phyloP scores from a whole-genome alignment of 1,139 yeast species.

The Blastobotrys raffinosifermentans region DNA sequence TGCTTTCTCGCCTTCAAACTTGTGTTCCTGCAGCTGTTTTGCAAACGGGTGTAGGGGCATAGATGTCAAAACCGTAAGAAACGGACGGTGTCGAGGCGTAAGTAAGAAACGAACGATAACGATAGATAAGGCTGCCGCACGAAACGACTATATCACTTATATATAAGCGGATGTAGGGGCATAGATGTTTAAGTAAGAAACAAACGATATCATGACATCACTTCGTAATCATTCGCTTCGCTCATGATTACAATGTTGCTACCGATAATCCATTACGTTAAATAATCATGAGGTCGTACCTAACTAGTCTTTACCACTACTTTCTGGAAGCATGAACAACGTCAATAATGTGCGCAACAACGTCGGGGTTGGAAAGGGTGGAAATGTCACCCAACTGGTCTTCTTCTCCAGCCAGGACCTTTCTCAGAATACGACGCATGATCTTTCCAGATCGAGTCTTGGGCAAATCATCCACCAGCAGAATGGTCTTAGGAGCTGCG shows the following conservation, averaged over 20 bases:
- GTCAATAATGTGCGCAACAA: slow-evolving; percentile 67
- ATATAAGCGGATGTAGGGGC: too few species aligned
- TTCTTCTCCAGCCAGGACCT: slow-evolving; percentile 80
- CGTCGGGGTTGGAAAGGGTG: slow-evolving; percentile 81
- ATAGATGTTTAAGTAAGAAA: too few species aligned
- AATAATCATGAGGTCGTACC: too few species aligned
- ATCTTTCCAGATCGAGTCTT: slow-evolving; percentile 97
- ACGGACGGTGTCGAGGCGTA: too few species aligned
- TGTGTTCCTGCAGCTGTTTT: slow-evolving; percentile 17
- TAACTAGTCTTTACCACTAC: too few species aligned
- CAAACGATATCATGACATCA: too few species aligned
- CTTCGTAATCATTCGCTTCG: too few species aligned
- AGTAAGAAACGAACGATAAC: too few species aligned
- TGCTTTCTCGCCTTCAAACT: slow-evolving; percentile 22
- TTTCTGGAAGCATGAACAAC: slow-evolving; percentile 24
- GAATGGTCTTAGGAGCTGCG: slow-evolving; percentile 92
- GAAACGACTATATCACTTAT: too few species aligned
- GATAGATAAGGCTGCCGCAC: too few species aligned
- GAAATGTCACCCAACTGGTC: slow-evolving; percentile 90
- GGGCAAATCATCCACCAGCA: slow-evolving; percentile 85
- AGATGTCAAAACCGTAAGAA: not conserved
- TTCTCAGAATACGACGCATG: slow-evolving; percentile 95
- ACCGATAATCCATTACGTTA: too few species aligned
- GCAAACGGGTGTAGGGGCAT: slow-evolving; percentile 22
- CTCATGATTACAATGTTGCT: too few species aligned